Evolutionary conservation across 2,329 filamentous ascomycete genomes (phyloP).

Genomic region (Aspergillus fumigatus): DNA sequence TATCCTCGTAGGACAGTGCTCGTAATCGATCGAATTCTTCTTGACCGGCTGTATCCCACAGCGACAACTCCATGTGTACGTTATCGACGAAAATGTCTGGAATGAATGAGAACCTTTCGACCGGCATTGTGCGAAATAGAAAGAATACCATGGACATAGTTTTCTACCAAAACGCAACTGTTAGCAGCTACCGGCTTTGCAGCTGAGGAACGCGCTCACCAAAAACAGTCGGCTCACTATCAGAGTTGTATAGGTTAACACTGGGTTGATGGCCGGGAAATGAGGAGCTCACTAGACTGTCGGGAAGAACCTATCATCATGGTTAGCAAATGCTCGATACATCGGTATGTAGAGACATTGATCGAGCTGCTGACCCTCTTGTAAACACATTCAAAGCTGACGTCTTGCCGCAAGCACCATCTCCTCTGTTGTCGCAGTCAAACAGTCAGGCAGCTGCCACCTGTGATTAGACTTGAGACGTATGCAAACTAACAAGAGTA

Average conservation of each 20-base stretch:
- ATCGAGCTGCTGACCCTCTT: slow-evolving; percentile 63
- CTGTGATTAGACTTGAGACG: not conserved
- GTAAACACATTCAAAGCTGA: slow-evolving; percentile 97
- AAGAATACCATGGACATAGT: slow-evolving; percentile 87
- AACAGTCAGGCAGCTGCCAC: slow-evolving; percentile 16
- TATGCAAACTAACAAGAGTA: slow-evolving; percentile 63
- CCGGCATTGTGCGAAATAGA: not conserved
- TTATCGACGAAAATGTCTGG: slow-evolving; percentile 96
- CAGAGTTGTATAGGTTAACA: slow-evolving; percentile 18
- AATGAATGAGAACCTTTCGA: slow-evolving; percentile 16
- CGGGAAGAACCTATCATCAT: slow-evolving; percentile 71
- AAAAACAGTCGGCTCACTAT: slow-evolving; percentile 87
- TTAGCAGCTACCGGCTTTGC: slow-evolving; percentile 15
- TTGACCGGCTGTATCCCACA: slow-evolving; percentile 98
- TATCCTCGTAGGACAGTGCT: slow-evolving; percentile 95
- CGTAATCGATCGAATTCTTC: slow-evolving; percentile 97
- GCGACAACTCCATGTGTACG: slow-evolving; percentile 91
- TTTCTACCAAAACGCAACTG: slow-evolving; percentile 55
- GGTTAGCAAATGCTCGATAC: slow-evolving; percentile 14
- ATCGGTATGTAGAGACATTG: slow-evolving; percentile 4
- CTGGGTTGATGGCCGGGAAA: not conserved
- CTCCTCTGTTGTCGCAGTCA: slow-evolving; percentile 57
- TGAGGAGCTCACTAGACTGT: slow-evolving; percentile 73
- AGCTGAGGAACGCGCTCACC: slow-evolving; percentile 38
- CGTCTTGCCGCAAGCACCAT: slow-evolving; percentile 96